Conservation (phyloP, 176 grass and related monocot species). For the Oryza longistaminata region DNA sequence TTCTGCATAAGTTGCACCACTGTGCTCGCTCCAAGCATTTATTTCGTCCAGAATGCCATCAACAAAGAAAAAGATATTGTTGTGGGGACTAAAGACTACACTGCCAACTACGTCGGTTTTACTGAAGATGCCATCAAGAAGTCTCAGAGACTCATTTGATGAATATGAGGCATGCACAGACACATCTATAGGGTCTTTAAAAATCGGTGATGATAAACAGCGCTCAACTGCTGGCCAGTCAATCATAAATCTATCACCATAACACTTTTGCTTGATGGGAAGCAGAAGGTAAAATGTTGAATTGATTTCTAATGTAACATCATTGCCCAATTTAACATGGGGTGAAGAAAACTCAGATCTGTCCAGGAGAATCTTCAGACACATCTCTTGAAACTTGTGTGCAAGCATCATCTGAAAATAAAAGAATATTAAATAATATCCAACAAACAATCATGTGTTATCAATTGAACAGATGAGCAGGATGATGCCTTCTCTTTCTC, state of each 20-base stretch:
- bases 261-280: slow-evolving; percentile 66
- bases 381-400: slow-evolving; percentile 92
- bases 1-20: slow-evolving; percentile 55
- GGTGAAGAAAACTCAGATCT: slow-evolving; percentile 67
- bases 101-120: slow-evolving; percentile 79
- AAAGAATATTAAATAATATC: slow-evolving; percentile 24
- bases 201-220: slow-evolving; percentile 82
- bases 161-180: slow-evolving; percentile 36
- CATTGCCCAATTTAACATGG: slow-evolving; percentile 59
- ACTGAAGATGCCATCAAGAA: slow-evolving; percentile 56
- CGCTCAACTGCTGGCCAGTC: slow-evolving; percentile 72
- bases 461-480: slow-evolving; percentile 29
- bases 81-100: slow-evolving; percentile 82
- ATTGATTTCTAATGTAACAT: slow-evolving; percentile 32
- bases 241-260: slow-evolving; percentile 56
- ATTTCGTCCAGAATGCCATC: slow-evolving; percentile 55
- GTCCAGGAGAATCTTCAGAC: slow-evolving; percentile 81
- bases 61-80: slow-evolving; percentile 69
- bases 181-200: slow-evolving; percentile 43
- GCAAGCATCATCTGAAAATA: slow-evolving; percentile 68
- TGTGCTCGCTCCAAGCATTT: slow-evolving; percentile 57
- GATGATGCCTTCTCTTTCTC: slow-evolving; percentile 69
- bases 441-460: slow-evolving; percentile 20
- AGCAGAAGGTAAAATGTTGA: slow-evolving; percentile 86
- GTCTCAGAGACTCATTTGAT: slow-evolving; percentile 57